Evolutionary conservation across 345 rosid genomes (phyloP).

Genomic region (Microcos paniculata): DNA sequence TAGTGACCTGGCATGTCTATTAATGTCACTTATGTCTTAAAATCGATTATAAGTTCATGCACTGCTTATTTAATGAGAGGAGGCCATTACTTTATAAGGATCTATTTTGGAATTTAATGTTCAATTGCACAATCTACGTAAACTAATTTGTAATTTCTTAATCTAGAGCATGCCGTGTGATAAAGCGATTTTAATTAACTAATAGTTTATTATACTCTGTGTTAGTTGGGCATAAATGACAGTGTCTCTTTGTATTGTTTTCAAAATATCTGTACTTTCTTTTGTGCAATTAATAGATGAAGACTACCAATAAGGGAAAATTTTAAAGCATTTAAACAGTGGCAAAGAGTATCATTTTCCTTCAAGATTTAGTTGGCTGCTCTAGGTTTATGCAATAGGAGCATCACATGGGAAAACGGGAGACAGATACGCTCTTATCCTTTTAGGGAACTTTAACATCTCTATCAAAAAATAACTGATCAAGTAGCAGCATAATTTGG

Average conservation of each 20-base stretch:
- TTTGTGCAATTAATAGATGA: background rate
- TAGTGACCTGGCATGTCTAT: background rate
- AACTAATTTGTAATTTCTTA: background rate
- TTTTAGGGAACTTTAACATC: constrained; percentile 2
- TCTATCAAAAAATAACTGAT: background rate
- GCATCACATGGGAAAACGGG: background rate
- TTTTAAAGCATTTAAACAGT: background rate
- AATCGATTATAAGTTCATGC: background rate
- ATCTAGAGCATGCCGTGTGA: background rate
- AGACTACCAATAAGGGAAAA: background rate
- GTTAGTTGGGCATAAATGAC: too few relatives aligned
- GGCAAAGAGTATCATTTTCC: background rate
- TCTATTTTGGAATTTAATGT: background rate
- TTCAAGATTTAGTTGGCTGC: background rate
- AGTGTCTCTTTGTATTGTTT: too few relatives aligned
- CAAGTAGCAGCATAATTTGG: constrained; percentile 4
- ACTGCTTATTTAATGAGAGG: too few relatives aligned
- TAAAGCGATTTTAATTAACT: background rate
- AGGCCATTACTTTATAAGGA: too few relatives aligned
- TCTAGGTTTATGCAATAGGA: background rate
- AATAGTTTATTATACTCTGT: background rate
- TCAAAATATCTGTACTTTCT: too few relatives aligned
- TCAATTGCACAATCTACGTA: background rate
- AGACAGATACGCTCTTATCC: background rate
- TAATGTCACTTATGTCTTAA: background rate